Evolutionary conservation across 345 rosid genomes (phyloP).

Genomic region (Lepidium didymum): DNA sequence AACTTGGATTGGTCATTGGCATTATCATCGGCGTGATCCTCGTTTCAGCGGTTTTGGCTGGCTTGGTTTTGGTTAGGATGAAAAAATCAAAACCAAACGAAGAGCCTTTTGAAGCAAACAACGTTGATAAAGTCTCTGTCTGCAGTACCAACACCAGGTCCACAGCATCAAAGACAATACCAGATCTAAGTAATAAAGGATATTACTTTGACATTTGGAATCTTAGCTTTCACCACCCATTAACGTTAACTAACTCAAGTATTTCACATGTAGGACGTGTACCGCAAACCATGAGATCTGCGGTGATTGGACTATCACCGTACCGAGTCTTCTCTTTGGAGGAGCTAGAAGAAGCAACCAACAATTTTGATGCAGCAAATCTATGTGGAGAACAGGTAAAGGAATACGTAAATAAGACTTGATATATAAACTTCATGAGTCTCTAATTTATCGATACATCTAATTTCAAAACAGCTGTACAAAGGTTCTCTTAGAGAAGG

Average conservation of each 20-base stretch:
- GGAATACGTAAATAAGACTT: background rate
- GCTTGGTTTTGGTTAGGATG: conserved; percentile 40
- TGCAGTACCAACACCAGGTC: conserved; percentile 24
- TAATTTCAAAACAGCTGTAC: conserved; percentile 42
- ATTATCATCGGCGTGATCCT: conserved; percentile 57
- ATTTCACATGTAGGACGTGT: conserved; percentile 51
- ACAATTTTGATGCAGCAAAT: conserved; percentile 61
- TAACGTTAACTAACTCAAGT: conserved; percentile 4
- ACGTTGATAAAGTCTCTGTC: conserved; percentile 21
- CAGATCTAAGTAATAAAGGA: conserved; percentile 23
- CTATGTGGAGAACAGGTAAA: conserved; percentile 52
- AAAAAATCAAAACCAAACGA: conserved; percentile 11
- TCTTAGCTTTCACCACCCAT: background rate
- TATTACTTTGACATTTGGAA: conserved; percentile 11
- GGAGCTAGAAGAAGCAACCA: conserved; percentile 81
- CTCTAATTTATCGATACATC: background rate
- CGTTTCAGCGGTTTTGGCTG: conserved; percentile 32
- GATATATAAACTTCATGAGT: background rate
- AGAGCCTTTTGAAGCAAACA: conserved; percentile 14
- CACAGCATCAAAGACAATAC: conserved; percentile 25
- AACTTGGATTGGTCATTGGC: conserved; percentile 50
- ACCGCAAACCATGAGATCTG: conserved; percentile 81
- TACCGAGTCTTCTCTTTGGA: conserved; percentile 65
- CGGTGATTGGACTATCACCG: conserved; percentile 70
- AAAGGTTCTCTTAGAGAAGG: conserved; percentile 72